Base-by-base conservation (phyloP, 2,329 filamentous ascomycete species). In the Trichoderma polysporum region DNA sequence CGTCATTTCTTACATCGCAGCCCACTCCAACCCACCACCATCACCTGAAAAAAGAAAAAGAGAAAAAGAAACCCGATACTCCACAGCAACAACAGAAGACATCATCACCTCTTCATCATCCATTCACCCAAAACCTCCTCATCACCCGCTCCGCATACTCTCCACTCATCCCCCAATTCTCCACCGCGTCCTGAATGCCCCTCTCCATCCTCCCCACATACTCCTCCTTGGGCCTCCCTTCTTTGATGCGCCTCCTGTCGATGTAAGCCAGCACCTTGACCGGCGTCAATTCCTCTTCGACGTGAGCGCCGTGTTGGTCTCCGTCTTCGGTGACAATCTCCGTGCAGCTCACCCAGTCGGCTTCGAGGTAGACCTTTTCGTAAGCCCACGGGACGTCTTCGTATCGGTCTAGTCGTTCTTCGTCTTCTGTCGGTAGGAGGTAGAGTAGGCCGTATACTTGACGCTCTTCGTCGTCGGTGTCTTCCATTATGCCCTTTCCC, bases 301-400 rank as follows among this genome's bases (percentile, higher is more conserved):
- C 13, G 10, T 70, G 19, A 9, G 71, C 22, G 71, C 70, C 22
- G 35, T 29, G 17, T 15, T 27, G 19, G 73, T 64, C 35, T 22
- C 29, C 56, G 17, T 4, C 72, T 67, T 68, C 71, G 25, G 25
- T 45, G n/a, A 45, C n/a, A 6, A 19, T 25, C 27, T 27, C n/a
- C 58, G 31, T 68, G 70, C 15, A 70, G 68, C 6, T 69, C 69
- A 57, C 73, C 70, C 52, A 53, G 45, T 33, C 69, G 25, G 77
- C 72, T 45, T 83, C 78, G 39, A 76, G 70, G 50, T 72, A 70
- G 59, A 70, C 69, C 74, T 90, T 90, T 52, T 83, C 81, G 73
- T 91, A 91, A 1, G 83, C 83, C n/a, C 73, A 71, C 0, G 88
- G 87, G 0, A 91, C 89, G 47, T 88, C 88, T 76, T 92, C 89